These are phyloP conservation scores for Mycosphaerella sp. DNA, from an alignment of 2,329 filamentous ascomycete genomes.

Conservation along the genomic window DNA sequence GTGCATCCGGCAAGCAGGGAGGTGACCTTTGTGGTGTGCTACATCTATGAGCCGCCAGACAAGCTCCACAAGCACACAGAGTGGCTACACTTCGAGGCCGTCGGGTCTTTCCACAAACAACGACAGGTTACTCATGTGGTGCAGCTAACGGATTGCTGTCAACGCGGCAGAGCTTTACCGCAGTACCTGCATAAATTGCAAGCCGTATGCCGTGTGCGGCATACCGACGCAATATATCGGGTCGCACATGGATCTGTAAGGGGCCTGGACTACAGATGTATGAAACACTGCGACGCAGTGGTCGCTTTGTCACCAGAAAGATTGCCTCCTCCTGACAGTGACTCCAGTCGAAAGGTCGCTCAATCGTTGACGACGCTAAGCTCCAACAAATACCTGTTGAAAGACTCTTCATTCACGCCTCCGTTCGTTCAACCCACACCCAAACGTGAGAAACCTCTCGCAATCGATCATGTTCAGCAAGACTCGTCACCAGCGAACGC, in stretches of 20 bases:
- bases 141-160: conserved; percentile 7
- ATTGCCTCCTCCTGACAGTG: not conserved
- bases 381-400: not conserved
- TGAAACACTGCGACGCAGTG: not conserved
- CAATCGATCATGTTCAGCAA: too few relatives aligned
- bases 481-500: too few relatives aligned
- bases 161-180: conserved; percentile 6
- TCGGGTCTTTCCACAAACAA: not conserved
- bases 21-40: not conserved
- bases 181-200: not conserved
- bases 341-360: too few relatives aligned
- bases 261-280: not conserved
- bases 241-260: not conserved
- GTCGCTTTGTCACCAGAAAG: not conserved
- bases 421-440: too few relatives aligned
- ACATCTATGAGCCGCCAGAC: not conserved
- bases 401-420: not conserved
- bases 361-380: not conserved
- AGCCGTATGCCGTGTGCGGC: not conserved
- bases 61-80: not conserved
- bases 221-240: not conserved
- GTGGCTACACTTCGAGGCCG: not conserved
- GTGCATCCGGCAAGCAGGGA: not conserved
- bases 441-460: too few relatives aligned
- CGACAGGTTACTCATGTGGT: conserved; percentile 1